Evolutionary conservation across 2,329 filamentous ascomycete genomes (phyloP).

Genomic region (Clarireedia paspali): DNA sequence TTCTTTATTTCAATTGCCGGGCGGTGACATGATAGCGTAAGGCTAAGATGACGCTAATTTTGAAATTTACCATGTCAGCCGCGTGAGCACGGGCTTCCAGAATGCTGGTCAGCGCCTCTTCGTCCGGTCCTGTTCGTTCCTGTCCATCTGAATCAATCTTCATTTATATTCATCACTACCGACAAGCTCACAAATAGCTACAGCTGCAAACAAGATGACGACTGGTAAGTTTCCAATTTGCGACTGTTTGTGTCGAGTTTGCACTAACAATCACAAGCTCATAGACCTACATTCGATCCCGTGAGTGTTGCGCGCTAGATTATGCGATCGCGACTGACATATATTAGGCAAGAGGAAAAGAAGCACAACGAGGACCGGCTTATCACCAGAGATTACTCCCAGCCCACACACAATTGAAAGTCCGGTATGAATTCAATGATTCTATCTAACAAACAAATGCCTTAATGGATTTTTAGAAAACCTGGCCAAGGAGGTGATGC

Average conservation of each 20-base stretch:
- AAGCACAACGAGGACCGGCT: constrained; percentile 83
- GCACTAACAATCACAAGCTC: constrained; percentile 39
- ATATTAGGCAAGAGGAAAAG: constrained; percentile 79
- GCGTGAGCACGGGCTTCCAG: no score
- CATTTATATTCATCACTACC: no score
- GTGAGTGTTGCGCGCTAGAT: constrained; percentile 39
- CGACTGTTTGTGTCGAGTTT: background rate
- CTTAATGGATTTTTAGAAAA: constrained; percentile 42
- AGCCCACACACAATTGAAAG: constrained; percentile 89
- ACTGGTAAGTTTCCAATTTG: constrained; percentile 22
- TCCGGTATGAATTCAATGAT: constrained; percentile 44
- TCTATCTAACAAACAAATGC: background rate
- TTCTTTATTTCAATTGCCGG: background rate
- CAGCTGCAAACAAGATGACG: constrained; percentile 41
- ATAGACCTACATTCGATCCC: constrained; percentile 93
- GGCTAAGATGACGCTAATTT: background rate
- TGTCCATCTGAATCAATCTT: no score
- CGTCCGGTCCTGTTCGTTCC: no score
- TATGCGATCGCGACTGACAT: constrained; percentile 8
- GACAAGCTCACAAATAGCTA: background rate
- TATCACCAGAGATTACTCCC: constrained; percentile 95
- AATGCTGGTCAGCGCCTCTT: no score
- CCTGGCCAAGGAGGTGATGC: constrained; percentile 83
- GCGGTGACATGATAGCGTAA: background rate
- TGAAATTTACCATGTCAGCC: background rate